Conservation (phyloP, 73 alveolate genomes). For the Paramecium caudatum region DNA sequence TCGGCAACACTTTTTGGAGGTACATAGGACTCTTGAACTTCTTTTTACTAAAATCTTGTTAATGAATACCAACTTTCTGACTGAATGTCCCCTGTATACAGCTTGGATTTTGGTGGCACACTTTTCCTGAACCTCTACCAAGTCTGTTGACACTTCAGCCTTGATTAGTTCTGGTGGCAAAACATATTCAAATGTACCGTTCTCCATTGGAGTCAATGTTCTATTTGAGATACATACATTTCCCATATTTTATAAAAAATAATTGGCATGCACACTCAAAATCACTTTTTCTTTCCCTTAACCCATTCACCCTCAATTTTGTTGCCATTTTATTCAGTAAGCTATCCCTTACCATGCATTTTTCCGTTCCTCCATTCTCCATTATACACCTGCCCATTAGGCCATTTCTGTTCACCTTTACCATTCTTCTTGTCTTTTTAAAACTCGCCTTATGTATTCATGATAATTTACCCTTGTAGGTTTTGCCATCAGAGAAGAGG, state of each 20-base stretch:
- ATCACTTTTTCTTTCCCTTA: constrained; percentile 37
- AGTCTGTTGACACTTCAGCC: neutral
- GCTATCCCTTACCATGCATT: constrained; percentile 46
- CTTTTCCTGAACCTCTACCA: neutral
- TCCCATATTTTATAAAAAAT: neutral
- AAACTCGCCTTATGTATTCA: constrained; percentile 10
- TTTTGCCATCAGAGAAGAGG: constrained; percentile 58
- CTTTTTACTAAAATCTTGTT: neutral
- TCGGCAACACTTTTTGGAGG: neutral
- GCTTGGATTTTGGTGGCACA: constrained; percentile 1
- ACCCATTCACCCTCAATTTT: constrained; percentile 36
- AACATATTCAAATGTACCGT: neutral
- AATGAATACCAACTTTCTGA: neutral
- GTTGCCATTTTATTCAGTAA: neutral
- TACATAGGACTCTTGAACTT: neutral
- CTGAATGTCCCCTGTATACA: neutral
- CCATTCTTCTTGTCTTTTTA: constrained; percentile 51
- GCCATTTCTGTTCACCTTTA: constrained; percentile 21
- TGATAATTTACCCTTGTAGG: constrained; percentile 4
- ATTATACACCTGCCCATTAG: neutral
- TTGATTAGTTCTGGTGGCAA: neutral
- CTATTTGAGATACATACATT: neutral
- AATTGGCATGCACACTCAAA: neutral
- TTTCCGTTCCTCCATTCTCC: constrained; percentile 61
- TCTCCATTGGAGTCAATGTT: neutral